phyloP scores from a whole-genome alignment of 1,284 basidiomycete genomes.

The Ustilago sp. region DNA sequence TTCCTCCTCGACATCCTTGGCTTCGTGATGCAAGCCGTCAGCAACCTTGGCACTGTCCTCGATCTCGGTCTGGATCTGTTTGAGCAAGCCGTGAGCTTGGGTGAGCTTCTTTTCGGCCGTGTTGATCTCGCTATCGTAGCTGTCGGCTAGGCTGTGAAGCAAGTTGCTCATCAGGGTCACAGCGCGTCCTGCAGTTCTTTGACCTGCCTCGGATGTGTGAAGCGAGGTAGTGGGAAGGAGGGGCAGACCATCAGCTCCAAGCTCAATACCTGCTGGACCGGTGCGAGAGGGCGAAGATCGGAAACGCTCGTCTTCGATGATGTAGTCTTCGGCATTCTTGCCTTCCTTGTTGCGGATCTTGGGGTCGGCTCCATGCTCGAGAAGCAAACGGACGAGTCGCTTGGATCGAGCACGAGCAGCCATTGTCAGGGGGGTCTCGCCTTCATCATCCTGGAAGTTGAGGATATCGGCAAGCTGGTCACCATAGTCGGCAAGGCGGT shows the following conservation, averaged over 20 bases:
- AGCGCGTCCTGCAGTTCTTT: conserved; percentile 81
- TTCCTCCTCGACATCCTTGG: conserved; percentile 78
- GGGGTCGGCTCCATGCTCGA: conserved; percentile 96
- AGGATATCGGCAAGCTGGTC: conserved; percentile 97
- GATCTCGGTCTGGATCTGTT: conserved; percentile 91
- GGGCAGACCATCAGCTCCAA: conserved; percentile 44
- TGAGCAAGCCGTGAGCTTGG: conserved; percentile 88
- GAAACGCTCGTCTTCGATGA: conserved; percentile 97
- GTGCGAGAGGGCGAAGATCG: conserved; percentile 79
- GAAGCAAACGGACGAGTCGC: conserved; percentile 92
- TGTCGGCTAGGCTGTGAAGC: conserved; percentile 88
- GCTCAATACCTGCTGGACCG: conserved; percentile 42
- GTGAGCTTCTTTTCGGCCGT: conserved; percentile 91
- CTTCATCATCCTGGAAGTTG: conserved; percentile 99
- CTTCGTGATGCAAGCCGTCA: conserved; percentile 75
- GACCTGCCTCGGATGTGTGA: conserved; percentile 87
- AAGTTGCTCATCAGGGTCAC: conserved; percentile 85
- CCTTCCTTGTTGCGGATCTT: conserved; percentile 95
- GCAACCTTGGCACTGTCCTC: conserved; percentile 85
- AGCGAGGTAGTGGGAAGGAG: conserved; percentile 70
- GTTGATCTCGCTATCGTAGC: conserved; percentile 90
- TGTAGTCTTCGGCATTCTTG: conserved; percentile 98
- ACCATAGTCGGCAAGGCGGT: conserved; percentile 91
- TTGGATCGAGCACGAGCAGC: conserved; percentile 96
- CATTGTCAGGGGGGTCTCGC: conserved; percentile 96